Evolutionary conservation across 2,329 filamentous ascomycete genomes (phyloP), one percentile per base, ranked within the genome.

Genomic region (Neophaeococcomyces aloes): DNA sequence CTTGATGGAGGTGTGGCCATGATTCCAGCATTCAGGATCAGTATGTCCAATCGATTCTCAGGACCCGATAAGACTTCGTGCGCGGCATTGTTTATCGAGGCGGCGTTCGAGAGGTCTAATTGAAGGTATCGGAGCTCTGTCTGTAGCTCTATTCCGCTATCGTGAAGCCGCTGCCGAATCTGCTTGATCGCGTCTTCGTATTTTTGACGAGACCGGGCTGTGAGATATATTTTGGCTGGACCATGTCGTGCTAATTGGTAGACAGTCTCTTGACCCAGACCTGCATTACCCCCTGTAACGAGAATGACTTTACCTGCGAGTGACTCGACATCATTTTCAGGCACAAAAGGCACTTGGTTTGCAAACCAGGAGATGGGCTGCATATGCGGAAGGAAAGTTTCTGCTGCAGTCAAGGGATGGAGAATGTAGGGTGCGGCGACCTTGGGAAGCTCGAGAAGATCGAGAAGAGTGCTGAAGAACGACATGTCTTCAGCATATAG

Each of bases 171-270:
- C 1, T 57, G 41, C 47, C 66, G 55, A 47, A 68, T 62, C 2
- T 62, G 59, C 13, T 67, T 57, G 32, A 75, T 68, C 7, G 66
- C 62, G 6, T 65, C 61, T 15, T 62, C 66, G 8, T 66, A 66
- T 35, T 66, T 61, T 32, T 56, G 50, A 38, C 59, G 59, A 15
- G 62, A 69, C 35, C 74, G 69, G 2, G 71, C 72, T 11, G 66
- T 71, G 46, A 79, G 66, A 59, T 72, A 77, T 48, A 78, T 70
- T 44, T 73, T 67, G 1, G 61, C 59, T 1, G 75, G 72, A 6
- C 62, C 56, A 54, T 76, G 74, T 45, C 61, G 62, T n/a, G 68
- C 68, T 33, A 75, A 62, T 41, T 69, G 63, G 29, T 65, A 53
- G 33, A 73, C 57, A 6, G 68, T 67, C 50, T 70, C 65, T 55